phyloP scores from a whole-genome alignment of 148 eudicot species.

The Rhododendron henanense region DNA sequence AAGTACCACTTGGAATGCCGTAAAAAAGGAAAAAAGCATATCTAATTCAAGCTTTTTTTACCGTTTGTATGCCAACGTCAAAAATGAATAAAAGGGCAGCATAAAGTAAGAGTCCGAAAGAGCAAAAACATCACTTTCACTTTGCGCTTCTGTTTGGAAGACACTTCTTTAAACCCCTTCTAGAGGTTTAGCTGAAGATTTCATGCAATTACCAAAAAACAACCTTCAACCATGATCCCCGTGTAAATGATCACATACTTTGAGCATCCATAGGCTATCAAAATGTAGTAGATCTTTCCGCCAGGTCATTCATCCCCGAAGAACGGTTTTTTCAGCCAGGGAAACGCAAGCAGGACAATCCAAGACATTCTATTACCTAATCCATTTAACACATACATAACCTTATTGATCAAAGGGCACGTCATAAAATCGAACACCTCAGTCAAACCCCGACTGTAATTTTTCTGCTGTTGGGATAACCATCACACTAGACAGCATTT shows the following conservation, averaged over 20 bases:
- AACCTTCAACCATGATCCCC: not conserved
- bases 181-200: not conserved
- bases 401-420: not conserved
- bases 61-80: not conserved
- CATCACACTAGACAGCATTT: not conserved
- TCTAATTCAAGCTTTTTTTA: not conserved
- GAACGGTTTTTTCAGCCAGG: not conserved
- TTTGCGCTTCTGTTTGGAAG: not conserved
- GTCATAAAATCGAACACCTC: not conserved
- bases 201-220: not conserved
- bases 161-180: not conserved
- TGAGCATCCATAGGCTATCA: not conserved
- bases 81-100: not conserved
- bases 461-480: not conserved
- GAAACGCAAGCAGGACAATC: not conserved
- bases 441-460: not conserved
- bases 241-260: not conserved
- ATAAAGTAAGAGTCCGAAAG: not conserved
- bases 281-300: not conserved
- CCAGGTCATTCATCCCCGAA: not conserved
- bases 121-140: not conserved
- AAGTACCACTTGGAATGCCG: slow-evolving; percentile 14
- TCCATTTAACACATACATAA: not conserved
- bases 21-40: not conserved
- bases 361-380: not conserved